Base-by-base conservation (phyloP, 108 stramenopile species). In the Nannochloropsis salina region DNA sequence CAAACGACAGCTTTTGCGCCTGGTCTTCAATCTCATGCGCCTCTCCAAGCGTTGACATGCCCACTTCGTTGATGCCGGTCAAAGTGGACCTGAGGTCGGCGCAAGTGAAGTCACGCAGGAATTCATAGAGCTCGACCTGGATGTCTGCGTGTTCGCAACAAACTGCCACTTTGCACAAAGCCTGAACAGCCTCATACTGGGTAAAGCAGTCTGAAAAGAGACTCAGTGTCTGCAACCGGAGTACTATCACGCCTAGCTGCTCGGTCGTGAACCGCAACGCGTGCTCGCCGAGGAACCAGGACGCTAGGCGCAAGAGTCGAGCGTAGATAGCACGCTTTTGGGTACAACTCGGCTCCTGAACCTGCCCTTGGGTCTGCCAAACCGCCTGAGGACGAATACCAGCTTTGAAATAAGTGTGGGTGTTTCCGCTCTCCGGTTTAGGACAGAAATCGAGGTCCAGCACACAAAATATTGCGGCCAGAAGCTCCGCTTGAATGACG, bases 151-250 rank as follows among this genome's bases (percentile, higher is more conserved):
- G 15, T 2, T 74, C 61, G 61, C 61, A 74, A n/a, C 61, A n/a
- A 15, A 74, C 61, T 15, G 61, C 3, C 15, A 74, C n/a, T n/a
- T 74, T 74, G 8, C 61, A 74, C 61, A 74, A n/a, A n/a, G 61
- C 61, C 61, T 74, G 61, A 15, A 74, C 20, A 8, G 61, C 61
- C 2, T n/a, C n/a, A 74, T 15, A n/a, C 61, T n/a, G 4, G 61
- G 61, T 74, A 3, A 74, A 74, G 61, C 61, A 74, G 3, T 74
- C 61, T n/a, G 61, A 74, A 74, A 74, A 74, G n/a, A 74, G 61
- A 74, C 61, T n/a, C n/a, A 74, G 61, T 6, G 61, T 74, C 61
- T 74, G 1, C 2, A 74, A n/a, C 20, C 61, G 61, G n/a, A 74
- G n/a, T 15, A 74, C 61, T n/a, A 74, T 74, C 61, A 74, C 61